A percentile compares a stretch with the other conserved stretches of the same genome.
phyloP scores from a whole-genome alignment of 345 rosid genomes.

The Eucalyptus dawsonii region DNA sequence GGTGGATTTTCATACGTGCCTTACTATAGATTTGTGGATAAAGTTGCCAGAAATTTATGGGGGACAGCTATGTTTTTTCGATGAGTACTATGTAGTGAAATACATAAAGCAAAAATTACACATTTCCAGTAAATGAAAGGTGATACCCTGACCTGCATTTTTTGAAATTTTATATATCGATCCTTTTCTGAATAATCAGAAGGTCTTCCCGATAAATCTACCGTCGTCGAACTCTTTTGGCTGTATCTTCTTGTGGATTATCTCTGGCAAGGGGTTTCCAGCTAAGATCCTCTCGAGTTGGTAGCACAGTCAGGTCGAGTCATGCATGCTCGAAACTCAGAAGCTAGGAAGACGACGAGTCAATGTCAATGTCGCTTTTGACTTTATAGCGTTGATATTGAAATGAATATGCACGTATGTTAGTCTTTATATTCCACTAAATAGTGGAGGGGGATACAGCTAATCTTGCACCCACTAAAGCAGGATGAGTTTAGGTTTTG shows the following conservation, averaged over 20 bases:
- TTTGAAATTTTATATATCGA: not conserved
- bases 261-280: not conserved
- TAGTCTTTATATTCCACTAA: not conserved
- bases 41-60: not conserved
- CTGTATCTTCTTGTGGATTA: not conserved
- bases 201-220: not conserved
- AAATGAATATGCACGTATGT: not conserved
- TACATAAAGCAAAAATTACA: not conserved
- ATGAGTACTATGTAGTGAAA: not conserved
- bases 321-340: not conserved
- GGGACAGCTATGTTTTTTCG: not conserved
- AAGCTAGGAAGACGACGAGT: not conserved
- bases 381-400: not conserved
- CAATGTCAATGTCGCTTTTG: not conserved
- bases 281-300: not conserved
- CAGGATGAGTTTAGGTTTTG: not conserved
- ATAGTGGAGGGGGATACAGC: not conserved
- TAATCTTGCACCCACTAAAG: not conserved
- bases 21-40: not conserved
- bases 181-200: not conserved
- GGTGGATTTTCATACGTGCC: not conserved
- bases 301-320: not conserved
- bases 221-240: not conserved
- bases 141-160: not conserved
- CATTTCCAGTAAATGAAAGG: not conserved